A percentile compares a stretch with the other conserved stretches of the same genome.
These are phyloP conservation scores for Pythium rhizo-oryzae DNA, from an alignment of 352 stramenopile species.

Conservation along the genomic window DNA sequence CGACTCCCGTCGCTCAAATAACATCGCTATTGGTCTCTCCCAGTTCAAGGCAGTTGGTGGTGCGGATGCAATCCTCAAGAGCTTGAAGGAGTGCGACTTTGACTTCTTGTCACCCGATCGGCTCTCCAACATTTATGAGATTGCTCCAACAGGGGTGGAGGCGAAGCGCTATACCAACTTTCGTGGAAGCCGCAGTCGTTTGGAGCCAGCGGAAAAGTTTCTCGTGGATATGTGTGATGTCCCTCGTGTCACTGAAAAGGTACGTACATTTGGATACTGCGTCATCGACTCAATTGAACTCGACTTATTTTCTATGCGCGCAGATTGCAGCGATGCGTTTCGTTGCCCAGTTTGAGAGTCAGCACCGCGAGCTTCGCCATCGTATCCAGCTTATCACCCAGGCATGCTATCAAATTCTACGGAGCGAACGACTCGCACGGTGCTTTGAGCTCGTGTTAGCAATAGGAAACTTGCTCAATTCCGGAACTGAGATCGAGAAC, in stretches of 20 bases:
- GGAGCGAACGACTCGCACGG: slow-evolving; percentile 68
- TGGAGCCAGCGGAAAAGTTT: slow-evolving; percentile 68
- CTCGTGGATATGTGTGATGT: slow-evolving; percentile 77
- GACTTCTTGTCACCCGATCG: slow-evolving; percentile 62
- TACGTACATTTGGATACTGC: slow-evolving; percentile 17
- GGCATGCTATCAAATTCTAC: slow-evolving; percentile 65
- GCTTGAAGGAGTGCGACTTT: slow-evolving; percentile 56
- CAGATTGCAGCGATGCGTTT: slow-evolving; percentile 78
- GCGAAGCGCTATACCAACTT: slow-evolving; percentile 77
- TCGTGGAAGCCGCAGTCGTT: slow-evolving; percentile 42
- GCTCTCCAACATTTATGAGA: slow-evolving; percentile 65
- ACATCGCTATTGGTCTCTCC: slow-evolving; percentile 80
- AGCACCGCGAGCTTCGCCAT: slow-evolving; percentile 49
- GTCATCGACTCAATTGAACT: not conserved
- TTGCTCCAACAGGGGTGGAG: slow-evolving; percentile 64
- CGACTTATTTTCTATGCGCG: not conserved
- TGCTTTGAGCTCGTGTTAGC: slow-evolving; percentile 78
- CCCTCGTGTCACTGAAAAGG: slow-evolving; percentile 71
- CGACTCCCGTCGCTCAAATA: slow-evolving; percentile 77
- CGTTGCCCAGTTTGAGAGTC: slow-evolving; percentile 61
- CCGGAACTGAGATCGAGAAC: slow-evolving; percentile 69
- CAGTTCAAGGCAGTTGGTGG: slow-evolving; percentile 71
- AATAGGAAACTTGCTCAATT: slow-evolving; percentile 79
- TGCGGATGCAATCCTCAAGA: slow-evolving; percentile 47
- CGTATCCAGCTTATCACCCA: slow-evolving; percentile 55